Percentiles rank a stretch among this genome's conserved stretches.
These are phyloP conservation scores for Phalaenopsis equestris DNA, from an alignment of 106 monocot genomes.

Conservation along the genomic window DNA sequence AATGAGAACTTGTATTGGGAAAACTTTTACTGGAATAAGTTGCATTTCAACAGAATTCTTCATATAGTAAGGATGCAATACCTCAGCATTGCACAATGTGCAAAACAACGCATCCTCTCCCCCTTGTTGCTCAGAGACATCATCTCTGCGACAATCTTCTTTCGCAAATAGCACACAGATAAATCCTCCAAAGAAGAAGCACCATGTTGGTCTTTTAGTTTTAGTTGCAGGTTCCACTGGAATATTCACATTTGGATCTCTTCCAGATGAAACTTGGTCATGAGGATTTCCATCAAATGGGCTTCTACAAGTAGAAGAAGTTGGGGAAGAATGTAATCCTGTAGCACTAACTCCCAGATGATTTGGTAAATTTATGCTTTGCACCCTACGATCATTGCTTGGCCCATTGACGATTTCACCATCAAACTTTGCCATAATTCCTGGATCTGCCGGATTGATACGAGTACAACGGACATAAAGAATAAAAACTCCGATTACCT, in stretches of 20 bases:
- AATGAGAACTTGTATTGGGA: background rate
- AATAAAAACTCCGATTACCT: constrained; percentile 91
- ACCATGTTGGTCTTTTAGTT: constrained; percentile 29
- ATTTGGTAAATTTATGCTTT: constrained; percentile 29
- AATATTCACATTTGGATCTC: constrained; percentile 24
- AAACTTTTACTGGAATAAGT: background rate
- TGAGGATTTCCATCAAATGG: constrained; percentile 42
- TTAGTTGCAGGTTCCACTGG: constrained; percentile 18
- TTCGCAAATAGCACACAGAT: constrained; percentile 66
- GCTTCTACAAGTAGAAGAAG: constrained; percentile 57
- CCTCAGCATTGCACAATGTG: constrained; percentile 98
- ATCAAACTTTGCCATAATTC: constrained; percentile 82
- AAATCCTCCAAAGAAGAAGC: constrained; percentile 49
- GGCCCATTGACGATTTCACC: constrained; percentile 25
- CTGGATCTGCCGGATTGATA: constrained; percentile 98
- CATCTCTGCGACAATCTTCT: constrained; percentile 85
- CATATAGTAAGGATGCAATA: constrained; percentile 18
- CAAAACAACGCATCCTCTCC: constrained; percentile 94
- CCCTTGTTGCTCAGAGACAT: constrained; percentile 34
- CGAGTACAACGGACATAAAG: constrained; percentile 85
- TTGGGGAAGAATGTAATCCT: constrained; percentile 39
- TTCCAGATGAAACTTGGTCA: constrained; percentile 33
- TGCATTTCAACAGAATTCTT: background rate
- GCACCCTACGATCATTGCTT: constrained; percentile 26
- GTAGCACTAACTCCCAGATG: constrained; percentile 13